Evolutionary conservation across 2,329 filamentous ascomycete genomes (phyloP).

Genomic region (Mycosphaerella sp.): DNA sequence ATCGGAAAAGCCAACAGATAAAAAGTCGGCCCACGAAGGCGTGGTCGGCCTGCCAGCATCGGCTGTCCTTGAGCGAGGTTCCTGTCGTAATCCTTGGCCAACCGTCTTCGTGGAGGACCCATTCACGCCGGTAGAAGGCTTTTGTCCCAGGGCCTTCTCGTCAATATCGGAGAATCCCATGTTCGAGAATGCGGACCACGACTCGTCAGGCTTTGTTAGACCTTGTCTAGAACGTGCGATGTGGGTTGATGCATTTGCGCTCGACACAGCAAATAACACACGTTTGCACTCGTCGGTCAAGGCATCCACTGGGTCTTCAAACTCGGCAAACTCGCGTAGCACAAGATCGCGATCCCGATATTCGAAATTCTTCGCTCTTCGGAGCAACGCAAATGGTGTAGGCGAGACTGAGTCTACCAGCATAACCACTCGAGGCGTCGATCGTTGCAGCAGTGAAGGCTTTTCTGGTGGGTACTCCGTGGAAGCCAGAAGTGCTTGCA

Average conservation of each 20-base stretch:
- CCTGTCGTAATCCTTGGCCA: constrained; percentile 53
- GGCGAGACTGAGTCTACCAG: constrained; percentile 93
- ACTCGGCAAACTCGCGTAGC: constrained; percentile 79
- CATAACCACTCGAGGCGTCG: constrained; percentile 89
- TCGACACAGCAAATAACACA: constrained; percentile 81
- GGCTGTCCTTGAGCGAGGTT: constrained; percentile 60
- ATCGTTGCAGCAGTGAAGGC: constrained; percentile 68
- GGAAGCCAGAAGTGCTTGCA: constrained; percentile 84
- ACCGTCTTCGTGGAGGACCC: constrained; percentile 22
- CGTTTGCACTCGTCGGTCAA: constrained; percentile 90
- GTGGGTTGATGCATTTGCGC: constrained; percentile 76
- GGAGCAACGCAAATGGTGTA: constrained; percentile 83
- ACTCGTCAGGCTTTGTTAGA: constrained; percentile 62
- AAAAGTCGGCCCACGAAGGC: constrained; percentile 96
- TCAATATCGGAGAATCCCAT: constrained; percentile 79
- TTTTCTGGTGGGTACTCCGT: constrained; percentile 88
- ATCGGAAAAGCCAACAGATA: constrained; percentile 87
- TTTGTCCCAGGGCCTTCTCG: constrained; percentile 20
- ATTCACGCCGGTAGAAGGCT: constrained; percentile 19
- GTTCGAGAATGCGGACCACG: constrained; percentile 95
- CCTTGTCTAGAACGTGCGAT: constrained; percentile 42
- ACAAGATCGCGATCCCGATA: constrained; percentile 83
- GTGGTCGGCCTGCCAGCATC: constrained; percentile 79
- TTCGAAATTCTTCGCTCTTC: constrained; percentile 89
- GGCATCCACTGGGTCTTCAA: constrained; percentile 79